These are phyloP conservation scores for Daldinia childiae DNA, from an alignment of 495 filamentous ascomycete genomes.

Conservation along the genomic window DNA sequence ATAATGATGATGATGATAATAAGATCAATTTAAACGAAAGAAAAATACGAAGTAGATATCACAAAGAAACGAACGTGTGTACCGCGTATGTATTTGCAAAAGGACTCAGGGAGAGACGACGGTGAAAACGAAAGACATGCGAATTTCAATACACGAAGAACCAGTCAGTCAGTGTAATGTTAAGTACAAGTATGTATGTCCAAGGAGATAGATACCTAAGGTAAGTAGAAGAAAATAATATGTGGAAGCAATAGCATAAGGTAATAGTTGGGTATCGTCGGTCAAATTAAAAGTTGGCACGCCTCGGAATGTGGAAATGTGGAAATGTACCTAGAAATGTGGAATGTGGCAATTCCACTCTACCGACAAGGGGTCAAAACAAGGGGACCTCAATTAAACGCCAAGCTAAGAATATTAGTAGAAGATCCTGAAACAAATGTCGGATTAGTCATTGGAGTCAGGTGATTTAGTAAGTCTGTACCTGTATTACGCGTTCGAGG, in stretches of 20 bases:
- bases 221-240: too few species aligned
- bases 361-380: conserved; percentile 17
- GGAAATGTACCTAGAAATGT: conserved; percentile 13
- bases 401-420: too few species aligned
- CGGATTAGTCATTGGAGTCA: too few species aligned
- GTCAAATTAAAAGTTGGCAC: conserved; percentile 35
- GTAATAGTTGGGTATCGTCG: conserved; percentile 25
- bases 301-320: conserved; percentile 40
- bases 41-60: conserved; percentile 1
- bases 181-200: not conserved
- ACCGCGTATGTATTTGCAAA: too few species aligned
- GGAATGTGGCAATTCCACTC: conserved; percentile 41
- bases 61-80: conserved; percentile 2
- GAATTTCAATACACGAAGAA: conserved; percentile 16
- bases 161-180: conserved; percentile 15
- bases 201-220: too few species aligned
- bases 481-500: too few species aligned
- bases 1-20: not conserved
- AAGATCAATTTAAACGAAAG: not conserved
- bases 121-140: not conserved
- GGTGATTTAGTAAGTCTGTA: too few species aligned
- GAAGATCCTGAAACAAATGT: not conserved
- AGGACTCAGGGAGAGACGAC: not conserved
- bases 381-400: conserved; percentile 1
- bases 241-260: not conserved